Conservation (phyloP, 164 flowering plant species). For the Malania oleifera region DNA sequence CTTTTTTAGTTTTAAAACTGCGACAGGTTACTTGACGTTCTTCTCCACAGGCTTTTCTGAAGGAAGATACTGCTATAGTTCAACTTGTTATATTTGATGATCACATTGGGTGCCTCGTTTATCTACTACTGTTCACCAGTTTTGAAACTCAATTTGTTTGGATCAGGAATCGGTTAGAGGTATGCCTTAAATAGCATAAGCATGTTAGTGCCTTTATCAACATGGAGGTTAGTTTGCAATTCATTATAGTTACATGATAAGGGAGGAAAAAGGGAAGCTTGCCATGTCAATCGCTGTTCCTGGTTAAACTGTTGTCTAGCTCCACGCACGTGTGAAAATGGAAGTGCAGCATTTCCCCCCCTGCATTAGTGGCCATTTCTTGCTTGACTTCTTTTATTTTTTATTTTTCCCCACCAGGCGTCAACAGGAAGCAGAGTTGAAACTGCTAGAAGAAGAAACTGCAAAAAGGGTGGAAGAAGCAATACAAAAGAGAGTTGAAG, state of each 20-base stretch:
- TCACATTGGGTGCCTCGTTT: conserved; percentile 76
- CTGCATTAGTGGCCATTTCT: neutral
- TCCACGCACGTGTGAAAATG: no score
- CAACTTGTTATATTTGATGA: conserved; percentile 86
- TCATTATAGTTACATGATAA: conserved; percentile 25
- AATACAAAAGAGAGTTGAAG: conserved; percentile 53
- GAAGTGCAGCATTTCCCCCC: conserved; percentile 14
- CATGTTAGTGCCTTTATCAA: conserved; percentile 50
- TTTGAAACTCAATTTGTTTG: conserved; percentile 88
- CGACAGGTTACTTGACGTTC: conserved; percentile 72
- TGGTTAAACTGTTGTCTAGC: conserved; percentile 22
- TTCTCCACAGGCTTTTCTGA: conserved; percentile 87
- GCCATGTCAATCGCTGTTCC: conserved; percentile 19
- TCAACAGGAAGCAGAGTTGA: conserved; percentile 50
- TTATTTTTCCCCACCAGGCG: conserved; percentile 25
- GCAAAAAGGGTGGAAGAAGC: conserved; percentile 58
- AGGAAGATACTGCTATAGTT: conserved; percentile 91
- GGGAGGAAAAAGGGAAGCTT: conserved; percentile 12
- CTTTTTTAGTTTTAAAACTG: conserved; percentile 58
- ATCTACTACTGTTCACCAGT: conserved; percentile 79
- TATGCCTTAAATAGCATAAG: conserved; percentile 86
- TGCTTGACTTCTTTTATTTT: no score
- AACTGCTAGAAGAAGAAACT: conserved; percentile 58
- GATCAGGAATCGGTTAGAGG: conserved; percentile 95
- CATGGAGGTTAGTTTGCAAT: conserved; percentile 57